Base-by-base conservation (phyloP, 768 basidiomycete genomes). In the Podaxis sp. region DNA sequence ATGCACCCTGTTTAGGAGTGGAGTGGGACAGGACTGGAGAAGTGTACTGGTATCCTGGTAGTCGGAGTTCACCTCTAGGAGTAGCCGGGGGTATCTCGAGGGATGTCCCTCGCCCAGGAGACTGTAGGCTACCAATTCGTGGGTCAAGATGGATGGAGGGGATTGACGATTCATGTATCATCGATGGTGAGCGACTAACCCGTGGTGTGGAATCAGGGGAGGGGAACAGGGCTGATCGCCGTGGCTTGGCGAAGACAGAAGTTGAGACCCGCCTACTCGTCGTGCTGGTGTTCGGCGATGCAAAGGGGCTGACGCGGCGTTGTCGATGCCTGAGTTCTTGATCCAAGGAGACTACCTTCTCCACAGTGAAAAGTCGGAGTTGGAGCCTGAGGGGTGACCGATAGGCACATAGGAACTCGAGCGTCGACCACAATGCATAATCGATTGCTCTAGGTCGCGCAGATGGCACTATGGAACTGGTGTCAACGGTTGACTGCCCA, bases 341-440 rank as follows among this genome's bases (percentile, higher is more conserved):
- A 63, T 87, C 80, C 7, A 92, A 73, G 12, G 75, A 69, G 0
- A 80, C 75, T 1, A 88, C 77, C 66, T 87, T 89, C 71, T 89
- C 88, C 66, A 83, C 82, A n/a, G 83, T 75, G 62, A 90, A 81
- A 2, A 85, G 73, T 25, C 87, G 86, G 74, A 92, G 78, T 65
- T 90, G 89, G 29, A 88, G 74, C 57, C 82, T 74, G 29, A 93
- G 77, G 0, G 90, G 89, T 41, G 75, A 85, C 17, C 87, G 80
- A 67, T 81, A 83, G 1, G 84, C 78, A 65, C 85, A 88, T 17
- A 89, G 71, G 58, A 89, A 79, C 67, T 91, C 88, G 27, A 91
- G 73, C 29, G 86, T 71, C 2, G 90, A 91, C 90, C 90, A 91
- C 1, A 88, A 76, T 8, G 84, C 74, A 66, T 90, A 92, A 70